Evolutionary conservation across 2,329 filamentous ascomycete species (phyloP), one percentile per base, ranked within the genome.

Genomic region (Xylariaceae sp.): DNA sequence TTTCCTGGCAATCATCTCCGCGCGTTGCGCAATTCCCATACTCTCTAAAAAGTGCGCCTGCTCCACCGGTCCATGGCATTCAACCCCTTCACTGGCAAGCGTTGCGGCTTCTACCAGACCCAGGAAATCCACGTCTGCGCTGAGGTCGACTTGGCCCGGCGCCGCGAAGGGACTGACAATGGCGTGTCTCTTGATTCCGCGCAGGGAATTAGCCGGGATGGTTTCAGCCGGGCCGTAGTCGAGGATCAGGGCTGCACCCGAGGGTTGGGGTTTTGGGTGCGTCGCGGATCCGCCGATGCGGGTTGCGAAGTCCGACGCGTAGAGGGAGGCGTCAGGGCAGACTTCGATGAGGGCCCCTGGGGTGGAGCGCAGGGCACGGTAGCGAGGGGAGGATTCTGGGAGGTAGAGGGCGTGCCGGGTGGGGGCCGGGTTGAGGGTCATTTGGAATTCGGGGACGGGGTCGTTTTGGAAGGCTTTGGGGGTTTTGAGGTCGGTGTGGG

Each of bases 71-170:
- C 94, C 94, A 69, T 97, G 92, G 5, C 96, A 90, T 74, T 99
- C 94, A 3, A 97, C 86, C 1, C 87, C 88, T 1, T 87, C 82
- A 65, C 88, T 92, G 0, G 89, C 89, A 45, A 82, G 77, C 51
- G 90, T 81, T 0, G 92, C 92, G 1, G 88, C 81, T 71, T 97
- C 92, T 0, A 92, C 92, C 1, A 99, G 77, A 9, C 88, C 91
- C 0, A 84, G 83, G 71, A 99, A 99, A 73, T 99, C 94, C 0
- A 99, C 94, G 71, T 99, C 93, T 0, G 90, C 93, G 65, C 87
- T 92, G 18, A 99, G 79, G 71, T 99, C 94, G 2, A 95, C 92
- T 30, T 88, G 82, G 0, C 94, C 94, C 0, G 94, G 89, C 4
- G 84, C 80, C 0, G 83, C 80, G 68, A 99, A 91, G 3, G 94